Evolutionary conservation across 1,139 yeast species (phyloP), one percentile per base, ranked within the genome.

Genomic region (Tardiomyces blankii): DNA sequence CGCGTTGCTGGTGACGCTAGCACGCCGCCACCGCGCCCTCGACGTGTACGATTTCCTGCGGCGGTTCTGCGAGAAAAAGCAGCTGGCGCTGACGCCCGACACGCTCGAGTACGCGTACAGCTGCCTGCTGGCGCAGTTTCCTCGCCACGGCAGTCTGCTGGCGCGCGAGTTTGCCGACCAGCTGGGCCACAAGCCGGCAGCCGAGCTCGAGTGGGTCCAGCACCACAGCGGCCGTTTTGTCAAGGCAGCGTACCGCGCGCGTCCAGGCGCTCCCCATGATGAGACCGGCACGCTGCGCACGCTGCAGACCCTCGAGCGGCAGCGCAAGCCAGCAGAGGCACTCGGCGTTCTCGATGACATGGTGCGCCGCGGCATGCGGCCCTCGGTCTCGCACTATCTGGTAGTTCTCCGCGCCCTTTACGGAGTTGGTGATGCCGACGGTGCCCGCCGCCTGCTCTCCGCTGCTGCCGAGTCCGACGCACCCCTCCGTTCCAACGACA

Each of bases 381-480:
- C 53, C 11, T 42, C 46, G 11, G 57, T 58, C 8, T 43, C 49
- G 8, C 44, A 44, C 28, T 44, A 42, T 11, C 42, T 49, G 30
- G 54, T 53, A 38, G 46, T 52, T 9, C 28, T 53, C 18, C 46
- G 52, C 27, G 54, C 53, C 3, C 47, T 30, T 5, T 30, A 30
- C 35, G 16, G 16, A 3, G 35, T 5, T 5, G 16, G 16, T 11
- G n/a, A 14, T 11, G n/a, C 35, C 16, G 35, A 30, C 5, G 16
- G 35, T 9, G 35, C 35, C 3, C 16, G 16, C 4, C 16, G n/a
- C 16, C 5, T 30, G 9, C 35, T 30, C n/a, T 3, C 5, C 9
- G n/a, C 35, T 12, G 16, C 16, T 12, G 35, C 51, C 38, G 42
- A 41, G 6, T 40, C 45, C 7, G 49, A 46, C 14, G 38, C 42